phyloP scores from a whole-genome alignment of 768 basidiomycete species.

The Mycena chlorophos region DNA sequence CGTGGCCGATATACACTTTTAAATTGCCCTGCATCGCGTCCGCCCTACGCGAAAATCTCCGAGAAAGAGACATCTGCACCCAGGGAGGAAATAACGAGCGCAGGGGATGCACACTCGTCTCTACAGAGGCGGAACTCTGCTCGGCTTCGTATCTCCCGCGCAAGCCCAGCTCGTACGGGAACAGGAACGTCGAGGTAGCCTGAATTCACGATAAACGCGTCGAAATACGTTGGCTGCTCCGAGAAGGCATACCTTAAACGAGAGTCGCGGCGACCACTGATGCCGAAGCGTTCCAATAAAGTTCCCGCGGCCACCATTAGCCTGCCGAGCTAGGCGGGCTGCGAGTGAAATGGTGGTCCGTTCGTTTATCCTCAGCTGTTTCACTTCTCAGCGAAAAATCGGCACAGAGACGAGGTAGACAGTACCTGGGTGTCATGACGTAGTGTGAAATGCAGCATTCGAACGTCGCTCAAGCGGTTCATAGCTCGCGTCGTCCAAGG shows the following conservation, averaged over 20 bases:
- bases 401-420: constrained; percentile 10
- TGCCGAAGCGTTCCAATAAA: constrained; percentile 73
- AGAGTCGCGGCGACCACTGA: constrained; percentile 68
- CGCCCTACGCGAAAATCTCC: constrained; percentile 53
- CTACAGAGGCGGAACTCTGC: constrained; percentile 45
- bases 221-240: constrained; percentile 18
- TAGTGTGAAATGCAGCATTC: constrained; percentile 36
- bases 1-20: constrained; percentile 36
- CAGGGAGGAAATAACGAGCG: constrained; percentile 30
- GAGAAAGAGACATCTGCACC: constrained; percentile 44
- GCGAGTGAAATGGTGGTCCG: constrained; percentile 45
- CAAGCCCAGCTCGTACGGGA: constrained; percentile 42
- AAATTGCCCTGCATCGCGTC: constrained; percentile 47
- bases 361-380: constrained; percentile 51
- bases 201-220: constrained; percentile 26
- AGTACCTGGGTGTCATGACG: constrained; percentile 47
- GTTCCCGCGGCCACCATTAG: constrained; percentile 35
- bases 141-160: constrained; percentile 51
- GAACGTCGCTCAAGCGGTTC: constrained; percentile 38
- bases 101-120: constrained; percentile 37
- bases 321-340: constrained; percentile 36
- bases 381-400: constrained; percentile 21
- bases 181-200: constrained; percentile 42
- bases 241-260: constrained; percentile 40
- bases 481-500: constrained; percentile 29